A percentile compares a stretch with the other conserved stretches of the same genome.
phyloP scores from a whole-genome alignment of 73 alveolate species.

The Symbiodinium natans region DNA sequence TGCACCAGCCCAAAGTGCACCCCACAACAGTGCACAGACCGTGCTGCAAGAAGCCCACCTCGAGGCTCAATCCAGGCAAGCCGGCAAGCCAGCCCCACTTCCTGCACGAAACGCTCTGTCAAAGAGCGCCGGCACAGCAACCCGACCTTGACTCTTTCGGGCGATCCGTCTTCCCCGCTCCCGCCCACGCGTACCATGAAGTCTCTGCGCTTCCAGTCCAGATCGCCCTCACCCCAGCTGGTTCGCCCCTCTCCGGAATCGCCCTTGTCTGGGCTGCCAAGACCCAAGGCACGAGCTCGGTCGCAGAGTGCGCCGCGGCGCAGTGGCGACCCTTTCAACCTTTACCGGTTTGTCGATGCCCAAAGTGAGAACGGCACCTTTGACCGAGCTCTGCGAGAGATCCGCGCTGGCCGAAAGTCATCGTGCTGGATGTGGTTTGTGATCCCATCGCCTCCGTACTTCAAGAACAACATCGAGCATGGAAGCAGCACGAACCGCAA shows the following conservation, averaged over 20 bases:
- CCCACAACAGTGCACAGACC: neutral
- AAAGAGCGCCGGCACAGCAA: constrained; percentile 8
- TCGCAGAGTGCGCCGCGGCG: constrained; percentile 24
- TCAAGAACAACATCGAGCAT: constrained; percentile 90
- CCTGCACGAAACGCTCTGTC: neutral
- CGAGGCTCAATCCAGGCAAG: neutral
- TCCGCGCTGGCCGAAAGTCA: constrained; percentile 81
- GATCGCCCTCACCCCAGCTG: neutral
- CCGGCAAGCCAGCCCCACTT: neutral
- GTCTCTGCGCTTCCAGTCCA: neutral
- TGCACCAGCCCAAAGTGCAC: neutral
- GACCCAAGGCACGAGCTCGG: constrained; percentile 1
- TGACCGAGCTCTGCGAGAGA: constrained; percentile 54
- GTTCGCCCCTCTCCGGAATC: neutral
- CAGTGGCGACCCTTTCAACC: neutral
- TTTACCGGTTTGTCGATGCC: neutral
- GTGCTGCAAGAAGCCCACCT: neutral
- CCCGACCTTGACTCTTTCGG: neutral
- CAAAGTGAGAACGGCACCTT: constrained; percentile 74
- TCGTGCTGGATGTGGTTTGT: constrained; percentile 93
- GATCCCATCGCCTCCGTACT: constrained; percentile 81
- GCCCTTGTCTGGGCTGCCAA: neutral
- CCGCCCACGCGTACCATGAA: neutral
- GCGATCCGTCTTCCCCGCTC: neutral
- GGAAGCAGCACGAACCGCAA: constrained; percentile 86